Base-by-base conservation (phyloP, 2,329 filamentous ascomycete genomes). In the Xylaria sp. region DNA sequence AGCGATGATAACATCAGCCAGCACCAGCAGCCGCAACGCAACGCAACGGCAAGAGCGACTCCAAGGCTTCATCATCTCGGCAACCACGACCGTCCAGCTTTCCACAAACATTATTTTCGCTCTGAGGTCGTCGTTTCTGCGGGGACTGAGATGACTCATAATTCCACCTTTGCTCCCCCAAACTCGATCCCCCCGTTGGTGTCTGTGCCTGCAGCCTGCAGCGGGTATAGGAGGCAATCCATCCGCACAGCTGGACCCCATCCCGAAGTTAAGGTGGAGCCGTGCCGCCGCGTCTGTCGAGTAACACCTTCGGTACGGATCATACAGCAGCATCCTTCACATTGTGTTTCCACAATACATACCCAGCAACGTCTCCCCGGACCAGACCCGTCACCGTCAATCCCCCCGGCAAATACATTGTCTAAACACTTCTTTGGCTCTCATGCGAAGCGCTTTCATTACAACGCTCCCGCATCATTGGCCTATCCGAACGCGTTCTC, bases 111-210 rank as follows among this genome's bases (percentile, higher is more conserved):
- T 37, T 10, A 6, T 37, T 37, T 10, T 37, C 39, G 16, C 16
- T 16, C 16, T 16, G 16, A 16, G 16, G 16, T 16, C 1, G 16
- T 16, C 16, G 16, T 16, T 16, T 16, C 16, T 16, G 13, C 10
- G 4, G 39, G 13, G 58, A 57, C 39, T 68, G 39, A 44, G 51
- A 53, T 53, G 18, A 13, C 5, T 50, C 16, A 30, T 23, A 4
- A 50, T 50, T 34, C 3, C 10, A 16, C 48, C 34, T 7, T 11
- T 10, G 4, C 6, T 44, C 39, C 10, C 39, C 11, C 39, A 44
- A 11, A 11, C 39, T 44, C 13, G 39, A 44, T 44, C 16, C 16
- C 16, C 16, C 39, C 39, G 39, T 44, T 13, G 8, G 39, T 44
- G 39, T 44, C 47, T 49, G 19, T 49, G 47, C 19, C 47, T 49